These are phyloP conservation scores for Diaporthe ilicicola DNA, from an alignment of 2,329 filamentous ascomycete species.

Conservation along the genomic window DNA sequence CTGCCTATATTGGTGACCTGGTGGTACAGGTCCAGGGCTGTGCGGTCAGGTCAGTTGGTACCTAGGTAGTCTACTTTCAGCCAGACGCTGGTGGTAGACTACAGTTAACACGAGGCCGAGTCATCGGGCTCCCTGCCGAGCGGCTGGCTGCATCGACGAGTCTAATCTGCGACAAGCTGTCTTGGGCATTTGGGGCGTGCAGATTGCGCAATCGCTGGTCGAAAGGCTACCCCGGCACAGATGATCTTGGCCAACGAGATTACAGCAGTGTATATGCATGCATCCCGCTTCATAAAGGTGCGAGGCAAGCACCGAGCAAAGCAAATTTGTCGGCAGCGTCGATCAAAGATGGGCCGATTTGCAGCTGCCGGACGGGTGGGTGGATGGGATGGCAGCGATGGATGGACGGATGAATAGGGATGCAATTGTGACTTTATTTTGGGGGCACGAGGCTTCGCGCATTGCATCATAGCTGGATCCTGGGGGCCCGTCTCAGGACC, in stretches of 20 bases:
- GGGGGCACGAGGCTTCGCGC: slow-evolving; percentile 13
- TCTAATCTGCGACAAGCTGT: slow-evolving; percentile 14
- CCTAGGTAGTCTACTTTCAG: not conserved
- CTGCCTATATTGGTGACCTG: not conserved
- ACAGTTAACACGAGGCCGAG: not conserved
- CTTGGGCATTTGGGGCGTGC: not conserved
- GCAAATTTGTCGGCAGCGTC: not conserved
- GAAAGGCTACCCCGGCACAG: not conserved
- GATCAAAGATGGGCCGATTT: not conserved
- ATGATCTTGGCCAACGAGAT: not conserved
- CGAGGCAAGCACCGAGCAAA: not conserved
- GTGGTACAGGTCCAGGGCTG: slow-evolving; percentile 1
- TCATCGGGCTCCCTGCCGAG: not conserved
- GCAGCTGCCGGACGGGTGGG: not conserved
- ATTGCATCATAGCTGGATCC: slow-evolving; percentile 24
- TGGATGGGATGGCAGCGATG: not conserved
- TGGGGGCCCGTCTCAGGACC: not conserved
- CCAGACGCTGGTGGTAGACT: not conserved
- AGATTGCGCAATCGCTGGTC: slow-evolving; percentile 5
- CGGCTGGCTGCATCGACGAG: not conserved
- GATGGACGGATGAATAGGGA: not conserved
- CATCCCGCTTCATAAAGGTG: not conserved
- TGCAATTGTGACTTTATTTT: slow-evolving; percentile 21
- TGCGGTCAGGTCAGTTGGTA: not conserved
- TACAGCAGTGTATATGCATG: not conserved